Base-by-base conservation (phyloP, 495 filamentous ascomycete genomes). In the Neurospora hispaniola region DNA sequence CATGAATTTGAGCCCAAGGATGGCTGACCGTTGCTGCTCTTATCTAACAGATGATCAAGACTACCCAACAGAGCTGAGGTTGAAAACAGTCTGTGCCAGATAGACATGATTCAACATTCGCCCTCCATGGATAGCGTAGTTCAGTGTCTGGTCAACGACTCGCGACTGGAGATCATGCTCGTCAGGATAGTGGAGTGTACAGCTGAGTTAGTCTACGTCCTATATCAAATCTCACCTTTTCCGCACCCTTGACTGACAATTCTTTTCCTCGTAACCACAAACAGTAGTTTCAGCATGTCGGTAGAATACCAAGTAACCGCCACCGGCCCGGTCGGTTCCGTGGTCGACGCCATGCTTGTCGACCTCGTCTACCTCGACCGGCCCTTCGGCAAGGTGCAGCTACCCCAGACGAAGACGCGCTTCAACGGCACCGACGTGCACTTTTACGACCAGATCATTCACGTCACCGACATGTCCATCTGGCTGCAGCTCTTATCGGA, bases 281-380 rank as follows among this genome's bases (percentile, higher is more conserved):
- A 68, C 70, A 71, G 70, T 20, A 59, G 70, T 18, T 71, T 12
- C 43, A 71, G 41, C 18, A 16, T 71, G 31, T 59, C 70, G 20
- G 35, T 71, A 46, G 31, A 71, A 16, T 39, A 16, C 16, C 76
- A 73, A 39, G 73, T 79, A 18, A 76, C 76, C 11, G 75, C 72
- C 69, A 81, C 79, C 12, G 80, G 81, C 0, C 77, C 77, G 1
- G 71, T 74, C 12, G 71, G 43, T 10, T 77, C 78, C 35, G 76
- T 54, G 0, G 68, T 79, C 43, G 71, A 77, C 4, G 12, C 74
- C 2, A 82, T 82, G 81, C 76, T 73, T 7, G 71, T 82, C 68
- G 78, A 82, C 20, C 72, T 82, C 23, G 35, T 38, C 35, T 71
- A 59, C 31, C 70, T 59, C 35, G 70, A 59, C 9, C 31, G 31